These are phyloP conservation scores for Lipomyces orientalis DNA, from an alignment of 805 yeast genomes.

Conservation along the genomic window DNA sequence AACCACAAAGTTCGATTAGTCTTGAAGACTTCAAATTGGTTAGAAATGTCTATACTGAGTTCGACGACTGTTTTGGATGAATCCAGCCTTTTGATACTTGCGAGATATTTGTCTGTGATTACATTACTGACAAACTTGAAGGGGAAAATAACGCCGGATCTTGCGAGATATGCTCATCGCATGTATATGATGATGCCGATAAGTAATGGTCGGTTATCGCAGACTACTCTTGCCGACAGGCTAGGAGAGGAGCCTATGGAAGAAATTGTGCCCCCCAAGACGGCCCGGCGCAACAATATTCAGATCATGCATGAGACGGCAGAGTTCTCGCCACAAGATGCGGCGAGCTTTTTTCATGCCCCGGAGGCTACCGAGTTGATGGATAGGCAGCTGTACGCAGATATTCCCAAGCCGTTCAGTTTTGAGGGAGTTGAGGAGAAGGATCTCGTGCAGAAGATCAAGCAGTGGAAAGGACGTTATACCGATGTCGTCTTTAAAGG, in stretches of 20 bases:
- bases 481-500: constrained; percentile 59
- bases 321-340: constrained; percentile 95
- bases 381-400: constrained; percentile 44
- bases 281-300: constrained; percentile 90
- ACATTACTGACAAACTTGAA: constrained; percentile 38
- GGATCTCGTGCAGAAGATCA: constrained; percentile 43
- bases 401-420: background rate
- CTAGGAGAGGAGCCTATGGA: constrained; percentile 21
- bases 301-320: constrained; percentile 94
- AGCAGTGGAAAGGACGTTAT: constrained; percentile 40
- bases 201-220: constrained; percentile 45
- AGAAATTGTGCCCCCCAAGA: constrained; percentile 44
- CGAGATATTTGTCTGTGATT: background rate
- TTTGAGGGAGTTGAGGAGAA: constrained; percentile 54
- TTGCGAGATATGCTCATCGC: constrained; percentile 61
- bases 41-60: constrained; percentile 44
- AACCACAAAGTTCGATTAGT: constrained; percentile 65
- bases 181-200: constrained; percentile 86
- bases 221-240: constrained; percentile 7
- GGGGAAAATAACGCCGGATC: constrained; percentile 59
- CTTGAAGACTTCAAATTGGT: constrained; percentile 74
- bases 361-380: constrained; percentile 88
- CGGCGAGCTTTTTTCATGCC: constrained; percentile 79
- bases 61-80: background rate
- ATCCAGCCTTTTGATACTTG: background rate